phyloP scores from a whole-genome alignment of 352 stramenopile species.

The Phytophthora pluvialis region DNA sequence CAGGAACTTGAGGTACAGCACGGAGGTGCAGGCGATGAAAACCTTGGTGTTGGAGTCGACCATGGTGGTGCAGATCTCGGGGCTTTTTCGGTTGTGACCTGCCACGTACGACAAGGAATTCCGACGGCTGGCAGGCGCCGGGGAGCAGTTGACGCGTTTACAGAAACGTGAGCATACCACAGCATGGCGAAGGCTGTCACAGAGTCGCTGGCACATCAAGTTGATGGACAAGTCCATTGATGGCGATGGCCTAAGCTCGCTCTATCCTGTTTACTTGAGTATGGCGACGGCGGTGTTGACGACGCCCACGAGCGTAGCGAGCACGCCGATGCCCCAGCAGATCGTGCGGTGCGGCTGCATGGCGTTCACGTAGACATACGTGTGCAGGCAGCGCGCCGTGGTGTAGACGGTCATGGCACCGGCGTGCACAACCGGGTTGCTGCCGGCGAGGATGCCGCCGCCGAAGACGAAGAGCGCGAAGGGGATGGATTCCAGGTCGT shows the following conservation, averaged over 20 bases:
- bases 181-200: conserved; percentile 1
- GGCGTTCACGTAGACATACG: conserved; percentile 47
- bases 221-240: conserved; percentile 7
- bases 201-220: conserved; percentile 16
- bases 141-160: conserved; percentile 21
- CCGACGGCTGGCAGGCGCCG: conserved; percentile 11
- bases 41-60: conserved; percentile 46
- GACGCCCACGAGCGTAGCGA: conserved; percentile 33
- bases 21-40: conserved; percentile 57
- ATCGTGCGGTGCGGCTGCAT: conserved; percentile 48
- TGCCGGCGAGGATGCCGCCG: conserved; percentile 39
- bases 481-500: conserved; percentile 66
- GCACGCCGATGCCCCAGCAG: conserved; percentile 36
- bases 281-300: conserved; percentile 37
- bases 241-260: conserved; percentile 1
- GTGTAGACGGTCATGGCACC: conserved; percentile 52
- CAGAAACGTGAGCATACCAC: conserved; percentile 5
- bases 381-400: conserved; percentile 42
- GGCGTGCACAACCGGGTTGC: conserved; percentile 36
- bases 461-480: conserved; percentile 56
- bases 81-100: conserved; percentile 13
- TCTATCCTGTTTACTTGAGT: conserved; percentile 12
- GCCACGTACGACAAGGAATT: conserved; percentile 16
- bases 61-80: conserved; percentile 16
- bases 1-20: conserved; percentile 82